Evolutionary conservation across 306 rosid genomes (phyloP), one percentile per base, ranked within the genome.

Genomic region (Quercus engelmannii): DNA sequence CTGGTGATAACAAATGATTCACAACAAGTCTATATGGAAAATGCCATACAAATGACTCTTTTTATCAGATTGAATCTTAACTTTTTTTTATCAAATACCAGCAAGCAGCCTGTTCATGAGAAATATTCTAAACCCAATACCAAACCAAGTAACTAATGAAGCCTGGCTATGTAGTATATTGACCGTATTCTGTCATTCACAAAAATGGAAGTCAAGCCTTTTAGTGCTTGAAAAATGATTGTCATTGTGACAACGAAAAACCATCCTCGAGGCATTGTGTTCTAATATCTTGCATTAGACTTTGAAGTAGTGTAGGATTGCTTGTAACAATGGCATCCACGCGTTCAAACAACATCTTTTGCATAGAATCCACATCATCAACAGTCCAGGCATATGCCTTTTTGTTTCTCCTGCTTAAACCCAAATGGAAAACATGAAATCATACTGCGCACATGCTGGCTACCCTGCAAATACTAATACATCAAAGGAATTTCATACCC

Each of bases 381-480:
- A 92, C 97, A 19, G 98, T 94, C 98, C 98, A 94, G 13, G 97
- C 93, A 79, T 86, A 94, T 52, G 86, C 94, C 86, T 86, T 91
- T 87, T 88, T 94, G 8, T 87, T 89, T 78, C 92, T 92, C 87
- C 98, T 92, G 87, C 74, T 69, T 13, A 71, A 68, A 69, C 49
- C 78, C 81, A 21, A 31, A 55, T 0, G 74, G 51, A 65, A 79
- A 83, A 33, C 69, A 55, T 17, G 75, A 57, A 83, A 77, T 15
- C 25, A 69, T 69, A n/a, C 77, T 33, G 67, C 51, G 49, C n/a
- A 6, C 3, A 15, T 46, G 23, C 17, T 20, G 4, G 13, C 12
- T 23, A 49, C 30, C 54, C 23, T 41, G 68, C 76, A 31, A 31
- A 33, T 69, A 35, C 67, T 35, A 78, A 38, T 58, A 69, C 31